Evolutionary conservation across 2,329 filamentous ascomycete species (phyloP).

Genomic region (Aspergillus novofumigatus): DNA sequence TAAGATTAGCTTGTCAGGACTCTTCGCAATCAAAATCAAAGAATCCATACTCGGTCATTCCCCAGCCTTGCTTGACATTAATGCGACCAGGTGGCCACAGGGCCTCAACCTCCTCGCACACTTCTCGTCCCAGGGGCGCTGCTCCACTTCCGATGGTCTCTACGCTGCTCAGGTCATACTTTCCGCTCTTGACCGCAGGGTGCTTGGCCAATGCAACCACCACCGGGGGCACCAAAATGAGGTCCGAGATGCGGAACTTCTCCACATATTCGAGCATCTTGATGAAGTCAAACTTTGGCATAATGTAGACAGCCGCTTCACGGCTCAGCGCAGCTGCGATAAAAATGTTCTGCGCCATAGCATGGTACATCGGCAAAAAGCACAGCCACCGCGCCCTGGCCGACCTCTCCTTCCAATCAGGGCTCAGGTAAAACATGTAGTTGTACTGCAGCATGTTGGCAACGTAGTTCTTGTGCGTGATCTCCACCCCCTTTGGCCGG

Average conservation of each 20-base stretch:
- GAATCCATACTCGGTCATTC: slow-evolving; percentile 69
- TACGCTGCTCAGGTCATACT: slow-evolving; percentile 66
- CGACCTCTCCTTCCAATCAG: slow-evolving; percentile 46
- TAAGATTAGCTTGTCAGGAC: slow-evolving; percentile 4
- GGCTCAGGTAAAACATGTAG: slow-evolving; percentile 44
- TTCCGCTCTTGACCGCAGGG: slow-evolving; percentile 51
- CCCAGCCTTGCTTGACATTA: slow-evolving; percentile 70
- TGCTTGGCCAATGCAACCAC: slow-evolving; percentile 69
- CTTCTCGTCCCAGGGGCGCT: slow-evolving; percentile 58
- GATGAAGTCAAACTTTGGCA: slow-evolving; percentile 72
- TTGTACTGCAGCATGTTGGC: slow-evolving; percentile 63
- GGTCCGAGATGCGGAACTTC: slow-evolving; percentile 62
- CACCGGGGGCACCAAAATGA: slow-evolving; percentile 70
- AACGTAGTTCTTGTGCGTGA: slow-evolving; percentile 73
- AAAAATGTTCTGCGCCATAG: slow-evolving; percentile 68
- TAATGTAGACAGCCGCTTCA: slow-evolving; percentile 65
- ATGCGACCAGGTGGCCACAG: slow-evolving; percentile 49
- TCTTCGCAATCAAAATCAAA: slow-evolving; percentile 1
- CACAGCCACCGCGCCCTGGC: slow-evolving; percentile 51
- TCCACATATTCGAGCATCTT: slow-evolving; percentile 66
- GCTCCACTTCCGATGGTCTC: slow-evolving; percentile 60
- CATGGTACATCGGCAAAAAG: slow-evolving; percentile 75
- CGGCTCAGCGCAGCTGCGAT: slow-evolving; percentile 54
- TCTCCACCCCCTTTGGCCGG: slow-evolving; percentile 77
- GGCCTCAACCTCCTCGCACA: slow-evolving; percentile 55